Evolutionary conservation across 495 filamentous ascomycete genomes (phyloP).

Genomic region (Xylaria castorea): DNA sequence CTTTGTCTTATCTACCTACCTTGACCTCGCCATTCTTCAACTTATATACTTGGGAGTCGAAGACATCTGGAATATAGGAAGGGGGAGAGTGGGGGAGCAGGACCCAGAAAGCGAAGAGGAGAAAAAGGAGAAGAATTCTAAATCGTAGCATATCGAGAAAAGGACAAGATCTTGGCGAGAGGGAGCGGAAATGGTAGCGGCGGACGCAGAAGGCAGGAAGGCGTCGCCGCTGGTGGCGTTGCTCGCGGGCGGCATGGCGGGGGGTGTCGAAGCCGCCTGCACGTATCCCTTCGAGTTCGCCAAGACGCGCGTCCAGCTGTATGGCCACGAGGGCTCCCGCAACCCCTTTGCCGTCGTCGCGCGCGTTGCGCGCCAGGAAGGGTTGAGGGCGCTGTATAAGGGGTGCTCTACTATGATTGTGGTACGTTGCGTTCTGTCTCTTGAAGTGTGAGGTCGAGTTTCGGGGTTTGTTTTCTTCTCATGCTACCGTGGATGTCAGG

Average conservation of each 20-base stretch:
- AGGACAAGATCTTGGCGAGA: not conserved
- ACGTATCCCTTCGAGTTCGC: conserved; percentile 75
- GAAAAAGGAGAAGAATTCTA: not conserved
- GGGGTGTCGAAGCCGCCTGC: conserved; percentile 60
- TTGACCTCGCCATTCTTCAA: not conserved
- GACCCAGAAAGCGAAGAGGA: not conserved
- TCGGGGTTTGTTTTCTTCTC: not conserved
- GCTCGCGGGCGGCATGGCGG: conserved; percentile 61
- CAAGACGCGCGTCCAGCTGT: conserved; percentile 69
- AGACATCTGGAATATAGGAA: not conserved
- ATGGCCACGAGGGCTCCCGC: conserved; percentile 49
- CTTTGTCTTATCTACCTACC: not conserved
- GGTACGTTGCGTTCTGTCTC: conserved; percentile 39
- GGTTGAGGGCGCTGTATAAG: conserved; percentile 65
- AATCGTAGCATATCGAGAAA: not conserved
- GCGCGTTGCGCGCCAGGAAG: conserved; percentile 53
- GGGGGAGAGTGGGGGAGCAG: not conserved
- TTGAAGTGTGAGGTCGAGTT: not conserved
- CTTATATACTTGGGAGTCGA: not conserved
- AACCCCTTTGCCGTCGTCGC: conserved; percentile 61
- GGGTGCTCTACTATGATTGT: conserved; percentile 68
- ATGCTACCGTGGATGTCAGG: not conserved
- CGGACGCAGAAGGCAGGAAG: conserved; percentile 34
- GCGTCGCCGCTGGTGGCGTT: conserved; percentile 56
- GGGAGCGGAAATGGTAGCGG: conserved; percentile 26